Base-by-base conservation (phyloP, 176 grass and related monocot genomes). In the Triticum aestivum region DNA sequence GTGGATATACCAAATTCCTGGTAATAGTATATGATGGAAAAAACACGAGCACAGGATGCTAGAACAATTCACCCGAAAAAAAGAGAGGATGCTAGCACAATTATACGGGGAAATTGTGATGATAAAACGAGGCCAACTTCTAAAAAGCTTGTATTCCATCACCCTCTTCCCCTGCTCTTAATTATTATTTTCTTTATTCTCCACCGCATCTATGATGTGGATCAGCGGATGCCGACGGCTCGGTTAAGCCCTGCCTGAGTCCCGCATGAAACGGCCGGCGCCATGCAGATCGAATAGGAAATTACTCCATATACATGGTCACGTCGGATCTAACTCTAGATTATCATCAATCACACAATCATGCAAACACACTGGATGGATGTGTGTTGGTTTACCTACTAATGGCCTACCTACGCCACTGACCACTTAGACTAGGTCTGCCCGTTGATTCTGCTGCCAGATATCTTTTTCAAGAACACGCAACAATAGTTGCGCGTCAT, bases 401-500 rank as follows among this genome's bases (percentile, higher is more conserved):
- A 81, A 61, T 81, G 24, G 61, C 61, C 83, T 81, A 88, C 61
- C 82, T 75, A 51, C 64, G 14, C 17, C 7, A 65, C 30, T 66
- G 21, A 37, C 30, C 42, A 5, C 27, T 10, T 10, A 42, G 49
- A 26, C 34, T 71, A 86, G 78, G 88, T 89, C n/a, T 29, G 10
- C 69, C 26, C 14, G 71, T 73, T 39, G 44, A 75, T 85, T 17
- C n/a, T 44, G 82, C 24, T 13, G 21, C 2, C 58, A 61, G 58
- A n/a, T 51, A 49, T 49, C 45, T 49, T 49, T 49, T 49, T 5
- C 45, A 49, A 49, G 45, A 49, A 49, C 12, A 49, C 14, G 45
- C 45, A 49, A 49, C 45, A 14, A 49, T 49, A 14, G 45, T 49
- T 49, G 45, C 12, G 4, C 4, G 12, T 49, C 45, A 49, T 49